Evolutionary conservation across 2,329 filamentous ascomycete species (phyloP).

Genomic region (Hypoxylon sp.): DNA sequence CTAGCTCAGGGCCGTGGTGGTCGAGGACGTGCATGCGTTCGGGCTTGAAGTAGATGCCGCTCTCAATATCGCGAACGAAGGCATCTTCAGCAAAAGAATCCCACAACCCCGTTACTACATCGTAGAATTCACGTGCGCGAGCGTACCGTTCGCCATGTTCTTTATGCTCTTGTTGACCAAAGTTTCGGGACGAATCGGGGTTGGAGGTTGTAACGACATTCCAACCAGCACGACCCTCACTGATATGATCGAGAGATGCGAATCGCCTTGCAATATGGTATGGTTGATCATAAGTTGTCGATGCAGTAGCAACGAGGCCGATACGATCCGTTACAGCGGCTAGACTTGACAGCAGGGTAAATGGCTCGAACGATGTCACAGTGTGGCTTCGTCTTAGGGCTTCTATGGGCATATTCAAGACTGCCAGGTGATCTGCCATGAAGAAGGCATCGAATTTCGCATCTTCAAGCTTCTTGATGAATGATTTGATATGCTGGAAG

Average conservation of each 20-base stretch:
- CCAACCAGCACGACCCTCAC: constrained; percentile 60
- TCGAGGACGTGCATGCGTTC: constrained; percentile 61
- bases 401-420: constrained; percentile 65
- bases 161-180: constrained; percentile 59
- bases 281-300: constrained; percentile 63
- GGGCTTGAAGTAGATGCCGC: constrained; percentile 59
- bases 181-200: constrained; percentile 61
- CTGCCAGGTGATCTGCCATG: constrained; percentile 64
- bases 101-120: constrained; percentile 62
- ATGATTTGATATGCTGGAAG: constrained; percentile 59
- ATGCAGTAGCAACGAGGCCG: constrained; percentile 62
- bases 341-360: constrained; percentile 60
- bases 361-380: constrained; percentile 65
- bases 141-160: constrained; percentile 60
- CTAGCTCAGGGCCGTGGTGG: constrained; percentile 58
- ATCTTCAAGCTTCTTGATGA: constrained; percentile 61
- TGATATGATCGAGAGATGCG: constrained; percentile 62
- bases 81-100: constrained; percentile 65
- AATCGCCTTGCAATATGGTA: constrained; percentile 63
- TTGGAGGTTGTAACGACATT: constrained; percentile 64
- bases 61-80: constrained; percentile 57
- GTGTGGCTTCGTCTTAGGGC: constrained; percentile 66
- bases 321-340: constrained; percentile 59
- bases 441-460: constrained; percentile 66
- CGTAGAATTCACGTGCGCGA: constrained; percentile 61